Conservation (phyloP, 2,329 filamentous ascomycete species). For the Sodiomyces alkalinus region DNA sequence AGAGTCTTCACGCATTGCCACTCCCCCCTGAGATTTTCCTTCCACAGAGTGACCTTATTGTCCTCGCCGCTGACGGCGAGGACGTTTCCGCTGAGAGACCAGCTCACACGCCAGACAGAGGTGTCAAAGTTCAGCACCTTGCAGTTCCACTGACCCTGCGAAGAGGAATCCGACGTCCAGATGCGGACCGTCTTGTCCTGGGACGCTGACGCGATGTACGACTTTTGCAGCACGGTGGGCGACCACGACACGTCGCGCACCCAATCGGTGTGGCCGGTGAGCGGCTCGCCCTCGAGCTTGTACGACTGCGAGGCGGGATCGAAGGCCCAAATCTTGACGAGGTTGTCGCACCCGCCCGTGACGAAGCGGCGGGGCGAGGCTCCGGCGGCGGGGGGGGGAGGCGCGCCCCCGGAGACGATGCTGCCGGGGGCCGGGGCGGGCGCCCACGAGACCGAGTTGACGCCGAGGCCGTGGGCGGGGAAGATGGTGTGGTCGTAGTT, state of each 20-base stretch:
- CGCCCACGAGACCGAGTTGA: constrained; percentile 93
- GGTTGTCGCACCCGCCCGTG: constrained; percentile 86
- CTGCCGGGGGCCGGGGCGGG: constrained; percentile 73
- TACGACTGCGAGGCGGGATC: constrained; percentile 47
- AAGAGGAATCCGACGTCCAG: constrained; percentile 67
- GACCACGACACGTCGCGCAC: constrained; percentile 96
- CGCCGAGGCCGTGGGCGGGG: constrained; percentile 80
- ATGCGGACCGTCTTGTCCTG: constrained; percentile 97
- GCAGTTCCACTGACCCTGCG: constrained; percentile 62
- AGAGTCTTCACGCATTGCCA: constrained; percentile 98
- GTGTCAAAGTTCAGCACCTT: constrained; percentile 80
- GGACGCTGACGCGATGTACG: constrained; percentile 87
- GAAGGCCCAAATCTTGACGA: constrained; percentile 86
- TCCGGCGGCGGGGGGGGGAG: not conserved
- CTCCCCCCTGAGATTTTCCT: constrained; percentile 90
- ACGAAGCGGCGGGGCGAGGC: constrained; percentile 68
- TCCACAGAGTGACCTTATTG: constrained; percentile 96
- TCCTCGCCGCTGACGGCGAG: constrained; percentile 85
- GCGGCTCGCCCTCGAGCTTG: constrained; percentile 44
- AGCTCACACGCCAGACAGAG: constrained; percentile 90
- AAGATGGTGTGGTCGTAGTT: constrained; percentile 83
- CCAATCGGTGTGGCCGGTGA: constrained; percentile 86
- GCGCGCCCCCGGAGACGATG: constrained; percentile 43
- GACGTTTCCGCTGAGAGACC: constrained; percentile 94
- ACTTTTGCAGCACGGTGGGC: constrained; percentile 86